Percentiles rank a stretch among this genome's conserved stretches.
These are phyloP conservation scores for Durotheca rogersii DNA, from an alignment of 495 filamentous ascomycete species.

Conservation along the genomic window DNA sequence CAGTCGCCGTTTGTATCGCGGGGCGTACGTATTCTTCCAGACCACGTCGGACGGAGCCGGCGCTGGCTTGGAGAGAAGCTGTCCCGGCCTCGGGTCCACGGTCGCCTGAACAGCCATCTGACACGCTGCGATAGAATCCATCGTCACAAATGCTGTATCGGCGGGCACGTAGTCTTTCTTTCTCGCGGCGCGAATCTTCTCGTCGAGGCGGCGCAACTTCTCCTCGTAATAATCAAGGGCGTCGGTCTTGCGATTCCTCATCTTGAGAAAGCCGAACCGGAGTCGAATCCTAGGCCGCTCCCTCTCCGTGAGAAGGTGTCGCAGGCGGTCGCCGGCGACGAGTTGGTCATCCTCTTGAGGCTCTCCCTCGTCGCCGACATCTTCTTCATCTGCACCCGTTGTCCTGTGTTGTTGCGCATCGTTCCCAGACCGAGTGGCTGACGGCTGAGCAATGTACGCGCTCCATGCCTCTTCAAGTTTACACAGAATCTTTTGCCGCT, in stretches of 20 bases:
- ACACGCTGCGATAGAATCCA: conserved; percentile 87
- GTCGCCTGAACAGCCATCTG: conserved; percentile 96
- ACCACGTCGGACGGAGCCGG: conserved; percentile 87
- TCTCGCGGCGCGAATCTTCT: conserved; percentile 67
- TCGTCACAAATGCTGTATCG: conserved; percentile 90
- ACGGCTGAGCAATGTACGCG: conserved; percentile 51
- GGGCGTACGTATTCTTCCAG: conserved; percentile 91
- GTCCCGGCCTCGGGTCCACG: conserved; percentile 82
- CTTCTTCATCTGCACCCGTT: neutral
- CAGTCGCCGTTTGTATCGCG: conserved; percentile 68
- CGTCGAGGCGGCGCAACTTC: conserved; percentile 77
- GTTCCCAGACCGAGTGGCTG: conserved; percentile 3
- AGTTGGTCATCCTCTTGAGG: conserved; percentile 50
- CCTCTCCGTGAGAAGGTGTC: conserved; percentile 28
- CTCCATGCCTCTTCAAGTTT: conserved; percentile 87
- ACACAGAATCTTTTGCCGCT: conserved; percentile 63
- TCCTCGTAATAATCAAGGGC: conserved; percentile 93
- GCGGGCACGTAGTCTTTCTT: conserved; percentile 76
- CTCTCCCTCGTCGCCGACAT: conserved; percentile 40
- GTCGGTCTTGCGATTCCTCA: conserved; percentile 74
- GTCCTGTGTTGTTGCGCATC: conserved; percentile 11
- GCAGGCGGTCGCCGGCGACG: conserved; percentile 47
- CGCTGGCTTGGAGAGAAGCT: conserved; percentile 79
- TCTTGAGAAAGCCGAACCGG: conserved; percentile 75
- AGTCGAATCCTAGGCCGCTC: conserved; percentile 68